Evolutionary conservation across 2,329 filamentous ascomycete species (phyloP), one percentile per base, ranked within the genome.

Genomic region (Penicillium capsulatum): DNA sequence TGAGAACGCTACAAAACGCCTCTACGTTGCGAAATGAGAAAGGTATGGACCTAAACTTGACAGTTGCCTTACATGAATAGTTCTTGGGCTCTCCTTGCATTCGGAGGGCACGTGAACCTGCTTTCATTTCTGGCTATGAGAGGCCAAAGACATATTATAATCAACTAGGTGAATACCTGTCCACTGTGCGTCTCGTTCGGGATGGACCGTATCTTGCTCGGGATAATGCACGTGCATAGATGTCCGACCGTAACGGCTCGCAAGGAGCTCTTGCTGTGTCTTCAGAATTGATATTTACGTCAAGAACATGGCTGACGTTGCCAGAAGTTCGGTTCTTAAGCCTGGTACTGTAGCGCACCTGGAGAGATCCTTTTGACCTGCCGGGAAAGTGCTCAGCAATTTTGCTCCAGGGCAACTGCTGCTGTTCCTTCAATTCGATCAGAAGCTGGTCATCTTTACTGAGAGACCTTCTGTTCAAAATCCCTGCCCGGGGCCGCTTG

Each of bases 401-500:
- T 40, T 35, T 20, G 13, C 36, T 44, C 37, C 15, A 44, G 24
- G 17, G 30, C 4, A 44, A 17, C 29, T 26, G 19, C 31, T 20
- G 31, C 41, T 36, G 22, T 44, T 40, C 41, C 41, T 44, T 40
- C 33, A 44, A 44, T 40, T 44, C 13, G 34, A 40, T 44, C 28
- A 40, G 40, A 30, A 44, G 41, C 33, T 36, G 8, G 36, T 44
- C 36, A 17, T 44, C 41, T 34, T 37, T 36, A 31, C 26, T n/a
- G n/a, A n/a, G 26, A 7, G 11, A 28, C n/a, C 9, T 28, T 28
- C 4, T 14, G 11, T 28, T 28, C 26, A 11, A 14, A 28, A 28
- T 28, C 11, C 26, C 26, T 28, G 11, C n/a, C 26, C 26, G 26
- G 26, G 26, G 13, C 26, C 13, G 26, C 26, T 28, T 28, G 11